phyloP scores from a whole-genome alignment of 768 basidiomycete species.

The Calocera viscosa region DNA sequence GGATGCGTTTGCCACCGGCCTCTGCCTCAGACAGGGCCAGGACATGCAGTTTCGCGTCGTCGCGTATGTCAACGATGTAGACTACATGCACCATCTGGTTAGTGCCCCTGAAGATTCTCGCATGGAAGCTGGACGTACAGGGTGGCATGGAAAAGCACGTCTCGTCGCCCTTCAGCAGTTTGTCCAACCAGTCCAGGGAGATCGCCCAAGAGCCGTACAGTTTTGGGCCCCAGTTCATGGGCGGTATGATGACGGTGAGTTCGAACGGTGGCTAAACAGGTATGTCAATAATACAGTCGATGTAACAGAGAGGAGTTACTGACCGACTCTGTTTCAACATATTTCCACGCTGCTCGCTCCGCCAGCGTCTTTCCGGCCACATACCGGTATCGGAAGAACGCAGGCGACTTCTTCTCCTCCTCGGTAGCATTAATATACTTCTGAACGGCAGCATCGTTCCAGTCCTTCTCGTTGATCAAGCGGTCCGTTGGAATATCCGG shows the following conservation, averaged over 20 bases:
- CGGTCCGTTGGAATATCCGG: not conserved
- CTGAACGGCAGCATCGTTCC: not conserved
- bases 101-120: not conserved
- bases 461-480: not conserved
- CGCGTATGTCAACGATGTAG: not conserved
- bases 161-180: not conserved
- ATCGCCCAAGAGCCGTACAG: not conserved
- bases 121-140: not conserved
- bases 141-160: not conserved
- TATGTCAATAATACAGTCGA: not conserved
- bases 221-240: not conserved
- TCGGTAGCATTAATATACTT: not conserved
- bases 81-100: not conserved
- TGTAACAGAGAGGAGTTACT: not conserved
- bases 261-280: not conserved
- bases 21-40: not conserved
- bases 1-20: not conserved
- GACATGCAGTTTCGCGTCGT: not conserved
- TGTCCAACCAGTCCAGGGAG: not conserved
- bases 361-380: not conserved
- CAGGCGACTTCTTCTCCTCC: not conserved
- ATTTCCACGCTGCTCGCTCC: not conserved
- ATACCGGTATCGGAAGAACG: not conserved
- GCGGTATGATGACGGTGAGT: not conserved
- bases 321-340: not conserved